Evolutionary conservation across 768 basidiomycete species (phyloP).

Genomic region (Amanita molliuscula): DNA sequence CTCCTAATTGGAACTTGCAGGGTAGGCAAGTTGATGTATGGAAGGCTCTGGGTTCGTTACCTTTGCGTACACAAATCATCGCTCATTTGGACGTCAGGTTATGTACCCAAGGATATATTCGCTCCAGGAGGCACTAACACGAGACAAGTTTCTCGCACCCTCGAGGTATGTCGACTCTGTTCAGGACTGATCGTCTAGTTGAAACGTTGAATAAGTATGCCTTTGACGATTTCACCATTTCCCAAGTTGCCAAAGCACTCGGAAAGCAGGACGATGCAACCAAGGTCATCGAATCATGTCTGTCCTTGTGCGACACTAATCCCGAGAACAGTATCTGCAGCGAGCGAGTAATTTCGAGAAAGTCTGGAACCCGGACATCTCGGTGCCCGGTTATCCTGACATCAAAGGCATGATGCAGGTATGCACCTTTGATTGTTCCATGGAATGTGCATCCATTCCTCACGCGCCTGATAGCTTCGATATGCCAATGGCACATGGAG

Average conservation of each 20-base stretch:
- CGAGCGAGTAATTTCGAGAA: conserved; percentile 49
- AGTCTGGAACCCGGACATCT: conserved; percentile 47
- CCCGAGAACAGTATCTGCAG: conserved; percentile 31
- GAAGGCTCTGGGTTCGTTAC: conserved; percentile 21
- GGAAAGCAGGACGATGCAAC: conserved; percentile 36
- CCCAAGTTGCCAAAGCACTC: conserved; percentile 49
- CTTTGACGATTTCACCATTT: conserved; percentile 54
- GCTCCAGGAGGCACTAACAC: conserved; percentile 43
- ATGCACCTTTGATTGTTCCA: not conserved
- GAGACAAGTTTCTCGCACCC: conserved; percentile 51
- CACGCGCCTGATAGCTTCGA: conserved; percentile 29
- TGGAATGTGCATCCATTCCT: not conserved
- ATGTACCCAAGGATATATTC: conserved; percentile 30
- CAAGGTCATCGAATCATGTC: conserved; percentile 27
- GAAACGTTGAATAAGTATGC: conserved; percentile 32
- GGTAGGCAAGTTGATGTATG: conserved; percentile 48
- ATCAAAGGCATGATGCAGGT: conserved; percentile 58
- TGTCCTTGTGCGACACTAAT: not conserved
- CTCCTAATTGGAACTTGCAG: conserved; percentile 53
- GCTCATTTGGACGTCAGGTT: conserved; percentile 17
- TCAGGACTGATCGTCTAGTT: not conserved
- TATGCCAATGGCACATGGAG: conserved; percentile 49
- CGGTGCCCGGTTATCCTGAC: conserved; percentile 35
- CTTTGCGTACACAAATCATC: not conserved
- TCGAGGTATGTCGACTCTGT: conserved; percentile 32